Evolutionary conservation across 2,329 filamentous ascomycete species (phyloP), one percentile per base, ranked within the genome.

Genomic region (Ceratocystis cacaofunesta): DNA sequence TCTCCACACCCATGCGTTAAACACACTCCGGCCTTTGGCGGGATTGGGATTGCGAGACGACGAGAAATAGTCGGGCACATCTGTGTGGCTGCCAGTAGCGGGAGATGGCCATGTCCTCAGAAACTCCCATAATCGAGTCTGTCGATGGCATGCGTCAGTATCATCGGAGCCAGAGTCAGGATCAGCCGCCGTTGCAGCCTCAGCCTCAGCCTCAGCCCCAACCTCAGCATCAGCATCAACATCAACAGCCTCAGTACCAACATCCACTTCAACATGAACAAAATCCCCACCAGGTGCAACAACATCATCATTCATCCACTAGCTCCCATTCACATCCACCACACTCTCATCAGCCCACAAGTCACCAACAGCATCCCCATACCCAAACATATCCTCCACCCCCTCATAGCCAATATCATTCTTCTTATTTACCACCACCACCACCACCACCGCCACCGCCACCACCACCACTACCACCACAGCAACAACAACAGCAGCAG

Each of bases 191-290:
- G 30, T 60, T 57, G 25, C 63, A 32, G 43, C 48, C 36, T 43
- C 55, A 58, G 50, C 52, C 58, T 30, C 63, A 52, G n/a, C 19
- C 19, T 61, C 63, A 61, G 15, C 43, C 36, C 41, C 57, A 46
- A 36, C 65, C 64, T 15, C 64, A 66, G 15, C 55, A 69, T 43
- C 68, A 64, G 62, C 61, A 52, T 25, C 66, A 67, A 55, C 67
- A 64, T 61, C 61, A 58, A n/a, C 66, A 68, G 48, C 50, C 55
- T 36, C 44, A 58, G 17, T 57, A 28, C 30, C 22, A 43, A 46
- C 57, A 57, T 44, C 43, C n/a, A 55, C 36, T 52, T 50, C 43
- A 25, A 6, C 61, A 43, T 22, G 25, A 58, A 43, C 43, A 44
- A 8, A 44, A 62, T 22, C 19, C 22, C 19, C 25, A 25, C n/a